Percentiles rank a stretch among this genome's conserved stretches.
phyloP scores from a whole-genome alignment of 768 basidiomycete genomes.

The Suillus variegatus region DNA sequence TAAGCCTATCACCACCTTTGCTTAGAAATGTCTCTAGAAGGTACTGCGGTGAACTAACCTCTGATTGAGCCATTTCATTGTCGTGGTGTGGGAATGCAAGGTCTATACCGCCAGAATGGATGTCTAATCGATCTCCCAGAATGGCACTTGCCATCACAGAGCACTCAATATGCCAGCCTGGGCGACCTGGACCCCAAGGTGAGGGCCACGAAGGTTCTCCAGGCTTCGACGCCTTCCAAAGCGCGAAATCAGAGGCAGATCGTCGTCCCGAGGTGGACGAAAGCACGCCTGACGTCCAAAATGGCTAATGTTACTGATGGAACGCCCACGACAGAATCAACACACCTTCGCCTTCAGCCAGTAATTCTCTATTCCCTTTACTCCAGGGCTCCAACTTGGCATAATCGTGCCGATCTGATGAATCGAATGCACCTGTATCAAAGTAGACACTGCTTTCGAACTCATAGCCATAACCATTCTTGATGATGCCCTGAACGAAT shows the following conservation, averaged over 20 bases:
- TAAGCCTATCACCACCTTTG: conserved; percentile 65
- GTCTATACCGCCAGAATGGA: conserved; percentile 97
- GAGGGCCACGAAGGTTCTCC: conserved; percentile 98
- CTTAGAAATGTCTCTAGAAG: conserved; percentile 3
- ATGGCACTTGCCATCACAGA: conserved; percentile 96
- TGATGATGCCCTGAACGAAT: conserved; percentile 83
- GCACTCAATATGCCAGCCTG: conserved; percentile 99
- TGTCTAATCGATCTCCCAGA: conserved; percentile 90
- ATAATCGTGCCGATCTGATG: conserved; percentile 75
- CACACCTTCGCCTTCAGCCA: conserved; percentile 91
- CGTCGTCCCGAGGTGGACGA: conserved; percentile 62
- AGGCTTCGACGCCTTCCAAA: conserved; percentile 97
- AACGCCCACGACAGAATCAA: conserved; percentile 6
- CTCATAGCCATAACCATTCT: conserved; percentile 78
- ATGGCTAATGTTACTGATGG: not conserved
- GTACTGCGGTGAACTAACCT: conserved; percentile 50
- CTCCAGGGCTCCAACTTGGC: conserved; percentile 97
- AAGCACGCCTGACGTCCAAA: conserved; percentile 49
- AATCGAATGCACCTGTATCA: conserved; percentile 82
- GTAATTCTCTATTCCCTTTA: conserved; percentile 86
- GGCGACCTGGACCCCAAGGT: conserved; percentile 93
- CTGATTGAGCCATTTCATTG: conserved; percentile 97
- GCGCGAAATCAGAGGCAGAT: conserved; percentile 90
- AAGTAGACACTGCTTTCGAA: conserved; percentile 90
- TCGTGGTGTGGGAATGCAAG: conserved; percentile 99